A percentile compares a stretch with the other conserved stretches of the same genome.
Conservation (phyloP, 2,329 filamentous ascomycete species). For the Trichoderma cornu-damae region DNA sequence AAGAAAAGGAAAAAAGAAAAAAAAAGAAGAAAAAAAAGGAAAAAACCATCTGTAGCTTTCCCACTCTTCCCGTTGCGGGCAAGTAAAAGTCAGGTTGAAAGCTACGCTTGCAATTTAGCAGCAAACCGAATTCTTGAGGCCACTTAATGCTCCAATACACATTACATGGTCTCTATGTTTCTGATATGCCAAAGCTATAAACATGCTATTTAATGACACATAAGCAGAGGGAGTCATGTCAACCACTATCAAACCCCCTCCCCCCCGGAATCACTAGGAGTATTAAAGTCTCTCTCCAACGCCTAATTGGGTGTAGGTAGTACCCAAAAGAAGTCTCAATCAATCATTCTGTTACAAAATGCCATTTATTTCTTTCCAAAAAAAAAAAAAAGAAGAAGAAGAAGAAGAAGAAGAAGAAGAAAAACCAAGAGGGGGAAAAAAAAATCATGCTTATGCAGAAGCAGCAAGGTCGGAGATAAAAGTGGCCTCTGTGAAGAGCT, state of each 20-base stretch:
- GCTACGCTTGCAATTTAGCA: background rate
- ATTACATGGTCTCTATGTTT: background rate
- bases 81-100: too few species aligned
- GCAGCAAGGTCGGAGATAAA: conserved; percentile 66
- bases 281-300: conserved; percentile 25
- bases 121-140: background rate
- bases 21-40: too few species aligned
- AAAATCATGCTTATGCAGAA: background rate
- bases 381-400: background rate
- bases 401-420: background rate
- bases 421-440: background rate
- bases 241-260: conserved; percentile 22
- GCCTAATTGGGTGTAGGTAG: conserved; percentile 21
- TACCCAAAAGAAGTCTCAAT: conserved; percentile 22
- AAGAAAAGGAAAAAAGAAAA: too few species aligned
- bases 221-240: conserved; percentile 6
- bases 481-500: conserved; percentile 83
- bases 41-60: too few species aligned
- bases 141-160: background rate
- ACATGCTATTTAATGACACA: conserved; percentile 3
- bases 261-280: too few species aligned
- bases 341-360: conserved; percentile 8
- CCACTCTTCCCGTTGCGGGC: too few species aligned
- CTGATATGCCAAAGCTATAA: background rate
- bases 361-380: too few species aligned